These are phyloP conservation scores for Tephrocybe sp. DNA, from an alignment of 768 basidiomycete genomes.

Conservation along the genomic window DNA sequence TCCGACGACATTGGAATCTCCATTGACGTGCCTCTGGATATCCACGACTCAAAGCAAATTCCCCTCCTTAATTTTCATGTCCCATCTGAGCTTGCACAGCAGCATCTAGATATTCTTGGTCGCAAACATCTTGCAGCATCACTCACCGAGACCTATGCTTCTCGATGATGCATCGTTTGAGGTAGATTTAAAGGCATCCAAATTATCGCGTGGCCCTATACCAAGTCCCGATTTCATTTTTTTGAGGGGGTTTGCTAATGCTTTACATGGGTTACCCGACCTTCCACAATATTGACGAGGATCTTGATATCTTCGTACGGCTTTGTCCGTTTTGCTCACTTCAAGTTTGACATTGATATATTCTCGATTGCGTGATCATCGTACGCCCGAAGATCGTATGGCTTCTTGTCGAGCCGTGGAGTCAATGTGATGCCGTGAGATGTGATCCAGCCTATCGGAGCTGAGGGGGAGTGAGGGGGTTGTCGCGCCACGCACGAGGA, in stretches of 20 bases:
- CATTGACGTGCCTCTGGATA: slow-evolving; percentile 45
- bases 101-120: slow-evolving; percentile 18
- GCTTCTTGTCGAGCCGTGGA: slow-evolving; percentile 89
- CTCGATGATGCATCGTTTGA: slow-evolving; percentile 22
- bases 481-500: too few species aligned
- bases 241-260: too few species aligned
- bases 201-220: slow-evolving; percentile 49
- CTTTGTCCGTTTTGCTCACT: slow-evolving; percentile 79
- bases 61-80: slow-evolving; percentile 57
- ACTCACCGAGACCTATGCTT: slow-evolving; percentile 33
- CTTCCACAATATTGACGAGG: slow-evolving; percentile 69
- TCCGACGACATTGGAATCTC: slow-evolving; percentile 24
- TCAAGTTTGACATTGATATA: too few species aligned
- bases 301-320: slow-evolving; percentile 95
- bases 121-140: slow-evolving; percentile 24
- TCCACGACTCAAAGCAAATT: slow-evolving; percentile 36
- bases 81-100: slow-evolving; percentile 31
- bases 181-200: slow-evolving; percentile 33
- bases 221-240: slow-evolving; percentile 9
- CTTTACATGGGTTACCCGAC: slow-evolving; percentile 50
- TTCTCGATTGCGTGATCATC: slow-evolving; percentile 89
- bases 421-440: slow-evolving; percentile 92
- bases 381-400: slow-evolving; percentile 93
- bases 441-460: too few species aligned
- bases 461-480: too few species aligned